These are phyloP conservation scores for Platanus orientalis DNA, from an alignment of 164 flowering plant genomes.

Conservation along the genomic window DNA sequence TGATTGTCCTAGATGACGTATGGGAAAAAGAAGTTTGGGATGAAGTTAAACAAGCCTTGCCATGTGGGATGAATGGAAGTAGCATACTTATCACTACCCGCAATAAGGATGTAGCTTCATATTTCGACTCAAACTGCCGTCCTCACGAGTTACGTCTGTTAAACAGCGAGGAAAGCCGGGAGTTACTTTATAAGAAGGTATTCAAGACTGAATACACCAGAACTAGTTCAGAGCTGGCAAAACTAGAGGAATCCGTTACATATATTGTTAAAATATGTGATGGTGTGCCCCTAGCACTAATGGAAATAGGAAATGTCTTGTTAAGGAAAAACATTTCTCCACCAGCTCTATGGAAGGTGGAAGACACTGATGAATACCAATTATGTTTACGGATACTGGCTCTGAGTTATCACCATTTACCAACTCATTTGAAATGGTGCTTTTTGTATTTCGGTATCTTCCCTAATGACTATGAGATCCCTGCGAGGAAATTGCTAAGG, in stretches of 20 bases:
- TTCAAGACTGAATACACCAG: not conserved
- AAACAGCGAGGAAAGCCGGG: conserved; percentile 22
- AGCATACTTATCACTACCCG: conserved; percentile 32
- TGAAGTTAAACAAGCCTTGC: conserved; percentile 22
- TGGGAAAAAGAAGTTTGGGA: no score
- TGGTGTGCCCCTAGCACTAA: conserved; percentile 18
- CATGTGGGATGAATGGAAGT: conserved; percentile 15
- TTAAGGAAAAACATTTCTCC: not conserved
- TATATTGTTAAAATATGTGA: conserved; percentile 6
- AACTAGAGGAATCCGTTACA: not conserved
- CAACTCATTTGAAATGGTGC: conserved; percentile 12
- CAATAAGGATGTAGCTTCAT: conserved; percentile 16
- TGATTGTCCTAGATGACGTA: no score
- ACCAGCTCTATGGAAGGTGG: not conserved
- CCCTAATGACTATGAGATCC: conserved; percentile 10
- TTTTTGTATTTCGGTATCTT: conserved; percentile 15
- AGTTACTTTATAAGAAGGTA: conserved; percentile 19
- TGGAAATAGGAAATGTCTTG: conserved; percentile 4
- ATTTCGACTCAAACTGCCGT: conserved; percentile 5
- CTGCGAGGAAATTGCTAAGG: conserved; percentile 1
- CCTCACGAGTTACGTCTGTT: conserved; percentile 13
- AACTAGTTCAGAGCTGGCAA: not conserved
- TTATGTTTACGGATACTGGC: conserved; percentile 5
- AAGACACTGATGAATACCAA: not conserved
- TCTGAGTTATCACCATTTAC: conserved; percentile 8